Evolutionary conservation across 225 moss, liverwort and hornwort genomes (phyloP).

Genomic region (Climacium dendroides): DNA sequence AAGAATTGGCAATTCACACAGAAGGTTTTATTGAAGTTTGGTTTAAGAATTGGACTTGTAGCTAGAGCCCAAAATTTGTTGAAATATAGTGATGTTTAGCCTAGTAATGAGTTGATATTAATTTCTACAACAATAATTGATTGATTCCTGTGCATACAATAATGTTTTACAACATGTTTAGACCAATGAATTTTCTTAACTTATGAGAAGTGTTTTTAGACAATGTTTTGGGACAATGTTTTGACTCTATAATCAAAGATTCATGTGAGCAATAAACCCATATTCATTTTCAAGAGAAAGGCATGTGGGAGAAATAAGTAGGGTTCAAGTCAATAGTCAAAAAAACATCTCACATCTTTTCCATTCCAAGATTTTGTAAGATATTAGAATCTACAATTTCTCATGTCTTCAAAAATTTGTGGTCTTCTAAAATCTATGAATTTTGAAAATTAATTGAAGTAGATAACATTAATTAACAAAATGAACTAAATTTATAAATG

Average conservation of each 20-base stretch:
- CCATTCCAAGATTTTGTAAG: neutral
- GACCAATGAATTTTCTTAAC: no score
- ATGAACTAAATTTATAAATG: neutral
- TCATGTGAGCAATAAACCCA: accelerated
- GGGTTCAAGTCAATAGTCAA: no score
- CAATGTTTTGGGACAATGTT: no score
- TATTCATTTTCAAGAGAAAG: neutral
- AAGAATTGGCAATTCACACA: neutral
- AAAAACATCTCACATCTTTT: neutral
- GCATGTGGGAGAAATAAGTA: neutral
- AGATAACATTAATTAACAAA: neutral
- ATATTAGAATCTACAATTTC: neutral
- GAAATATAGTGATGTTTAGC: no score
- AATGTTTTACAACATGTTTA: neutral
- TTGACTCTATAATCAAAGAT: neutral
- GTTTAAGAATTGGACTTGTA: neutral
- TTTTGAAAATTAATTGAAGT: neutral
- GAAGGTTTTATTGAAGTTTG: neutral
- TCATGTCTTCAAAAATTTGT: neutral
- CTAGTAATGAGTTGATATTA: neutral
- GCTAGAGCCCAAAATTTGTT: neutral
- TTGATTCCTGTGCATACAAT: accelerated
- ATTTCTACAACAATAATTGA: neutral
- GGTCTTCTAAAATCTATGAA: no score
- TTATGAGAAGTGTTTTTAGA: no score